phyloP scores from a whole-genome alignment of 805 yeast species.

The Saturnispora gosingensis region DNA sequence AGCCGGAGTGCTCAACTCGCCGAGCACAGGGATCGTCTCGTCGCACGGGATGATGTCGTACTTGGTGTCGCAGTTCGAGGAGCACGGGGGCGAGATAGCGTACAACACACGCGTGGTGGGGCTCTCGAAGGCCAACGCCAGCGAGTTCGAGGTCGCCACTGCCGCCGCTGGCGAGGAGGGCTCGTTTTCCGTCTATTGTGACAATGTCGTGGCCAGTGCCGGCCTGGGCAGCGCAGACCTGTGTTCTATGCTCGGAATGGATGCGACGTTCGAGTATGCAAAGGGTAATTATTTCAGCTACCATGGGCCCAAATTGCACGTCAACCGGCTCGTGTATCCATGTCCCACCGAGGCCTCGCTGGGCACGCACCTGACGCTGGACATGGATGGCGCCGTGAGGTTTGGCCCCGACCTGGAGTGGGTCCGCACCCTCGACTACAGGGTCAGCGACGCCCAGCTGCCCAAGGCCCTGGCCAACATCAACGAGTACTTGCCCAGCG shows the following conservation, averaged over 20 bases:
- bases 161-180: conserved; percentile 21
- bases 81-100: conserved; percentile 52
- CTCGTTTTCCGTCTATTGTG: conserved; percentile 36
- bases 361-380: conserved; percentile 83
- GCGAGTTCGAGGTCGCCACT: neutral
- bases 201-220: conserved; percentile 64
- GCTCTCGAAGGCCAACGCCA: neutral
- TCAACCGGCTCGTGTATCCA: conserved; percentile 61
- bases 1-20: conserved; percentile 41
- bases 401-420: conserved; percentile 91
- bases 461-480: conserved; percentile 23
- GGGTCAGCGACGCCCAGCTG: conserved; percentile 37
- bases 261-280: conserved; percentile 51
- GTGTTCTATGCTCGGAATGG: conserved; percentile 54
- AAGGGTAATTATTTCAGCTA: conserved; percentile 77
- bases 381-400: conserved; percentile 65
- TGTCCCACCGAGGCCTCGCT: conserved; percentile 69
- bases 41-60: conserved; percentile 70
- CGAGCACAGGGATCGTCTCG: conserved; percentile 76
- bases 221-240: conserved; percentile 71
- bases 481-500: conserved; percentile 62
- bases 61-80: conserved; percentile 44
- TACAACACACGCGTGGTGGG: conserved; percentile 14
- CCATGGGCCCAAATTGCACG: conserved; percentile 28
- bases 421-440: conserved; percentile 44